Conservation (phyloP, 305 asterid species). For the Fraxinus floribunda region DNA sequence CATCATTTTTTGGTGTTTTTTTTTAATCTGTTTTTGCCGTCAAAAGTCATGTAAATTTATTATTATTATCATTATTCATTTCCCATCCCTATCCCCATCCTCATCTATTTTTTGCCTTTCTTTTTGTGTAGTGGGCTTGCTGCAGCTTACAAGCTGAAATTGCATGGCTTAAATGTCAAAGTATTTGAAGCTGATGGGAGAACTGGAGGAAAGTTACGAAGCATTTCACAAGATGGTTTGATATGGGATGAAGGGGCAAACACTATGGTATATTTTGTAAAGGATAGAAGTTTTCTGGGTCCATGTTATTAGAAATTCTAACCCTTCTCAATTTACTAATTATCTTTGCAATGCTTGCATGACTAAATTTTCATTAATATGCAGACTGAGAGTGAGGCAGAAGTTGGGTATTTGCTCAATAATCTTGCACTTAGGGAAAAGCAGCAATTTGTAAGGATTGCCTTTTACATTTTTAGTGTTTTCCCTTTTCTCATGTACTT, state of each 20-base stretch:
- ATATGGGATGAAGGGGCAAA: slow-evolving; percentile 97
- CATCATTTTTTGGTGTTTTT: not conserved
- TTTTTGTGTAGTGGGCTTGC: slow-evolving; percentile 71
- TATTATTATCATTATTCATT: not conserved
- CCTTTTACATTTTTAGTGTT: slow-evolving; percentile 17
- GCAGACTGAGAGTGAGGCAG: slow-evolving; percentile 80
- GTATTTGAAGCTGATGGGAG: slow-evolving; percentile 78
- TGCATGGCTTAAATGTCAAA: slow-evolving; percentile 71
- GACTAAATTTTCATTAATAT: slow-evolving; percentile 21
- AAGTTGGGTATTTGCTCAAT: slow-evolving; percentile 76
- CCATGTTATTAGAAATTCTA: slow-evolving; percentile 18
- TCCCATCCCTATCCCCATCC: not conserved
- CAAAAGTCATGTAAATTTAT: not conserved
- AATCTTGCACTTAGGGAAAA: slow-evolving; percentile 70
- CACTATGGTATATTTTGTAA: slow-evolving; percentile 62
- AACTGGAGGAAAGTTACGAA: slow-evolving; percentile 83
- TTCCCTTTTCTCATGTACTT: not conserved
- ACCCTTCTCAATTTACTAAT: slow-evolving; percentile 5
- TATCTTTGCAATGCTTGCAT: slow-evolving; percentile 1
- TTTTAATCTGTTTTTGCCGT: not conserved
- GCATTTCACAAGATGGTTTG: slow-evolving; percentile 61
- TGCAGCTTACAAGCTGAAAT: slow-evolving; percentile 86
- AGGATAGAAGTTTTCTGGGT: slow-evolving; percentile 1
- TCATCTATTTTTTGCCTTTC: not conserved
- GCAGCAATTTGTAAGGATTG: slow-evolving; percentile 65